Base-by-base conservation (phyloP, 1,139 yeast genomes). In the Taphrina pruni region DNA sequence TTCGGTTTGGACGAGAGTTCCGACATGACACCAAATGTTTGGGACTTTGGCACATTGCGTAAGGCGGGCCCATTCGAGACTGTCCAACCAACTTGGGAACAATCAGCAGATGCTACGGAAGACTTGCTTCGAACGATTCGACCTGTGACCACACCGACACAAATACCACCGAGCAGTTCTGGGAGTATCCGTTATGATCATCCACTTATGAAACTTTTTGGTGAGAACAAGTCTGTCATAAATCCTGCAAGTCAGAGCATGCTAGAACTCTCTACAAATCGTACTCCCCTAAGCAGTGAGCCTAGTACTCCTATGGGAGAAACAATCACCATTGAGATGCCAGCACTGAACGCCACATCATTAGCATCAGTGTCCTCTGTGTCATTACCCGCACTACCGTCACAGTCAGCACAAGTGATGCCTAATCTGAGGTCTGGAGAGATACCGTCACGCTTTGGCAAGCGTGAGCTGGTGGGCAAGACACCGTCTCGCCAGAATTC, bases 31-130 rank as follows among this genome's bases (percentile, higher is more conserved):
- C 77, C 76, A 64, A 75, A 73, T 52, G 78, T 78, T 64, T 79
- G 81, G 81, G 80, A 80, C 72, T 77, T 79, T 71, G 79, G 77
- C 66, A 71, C 71, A n/a, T 51, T 45, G 12, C 54, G 56, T 11
- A 21, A 35, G 8, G 35, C 45, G 14, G 56, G 26, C 32, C 14
- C 21, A 21, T 11, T 32, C 12, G 36, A 36, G 7, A n/a, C 21
- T 12, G 26, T 12, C 2, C 54, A 54, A 5, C 41, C 60, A 12
- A 64, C 67, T 20, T 64, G 67, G 67, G 67, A 64, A 32, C 67
- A 64, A 36, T 64, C 67, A 7, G 67, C 67, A 20, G 52, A 46
- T 45, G 67, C 67, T 5, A 64, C 67, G 7, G 67, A 64, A 45
- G 67, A 64, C 26, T 41, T 64, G 46, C 56, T 64, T 32, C 38